A percentile compares a stretch with the other conserved stretches of the same genome.
phyloP scores from a whole-genome alignment of 139 green algal species.

The Chlorella sp. region DNA sequence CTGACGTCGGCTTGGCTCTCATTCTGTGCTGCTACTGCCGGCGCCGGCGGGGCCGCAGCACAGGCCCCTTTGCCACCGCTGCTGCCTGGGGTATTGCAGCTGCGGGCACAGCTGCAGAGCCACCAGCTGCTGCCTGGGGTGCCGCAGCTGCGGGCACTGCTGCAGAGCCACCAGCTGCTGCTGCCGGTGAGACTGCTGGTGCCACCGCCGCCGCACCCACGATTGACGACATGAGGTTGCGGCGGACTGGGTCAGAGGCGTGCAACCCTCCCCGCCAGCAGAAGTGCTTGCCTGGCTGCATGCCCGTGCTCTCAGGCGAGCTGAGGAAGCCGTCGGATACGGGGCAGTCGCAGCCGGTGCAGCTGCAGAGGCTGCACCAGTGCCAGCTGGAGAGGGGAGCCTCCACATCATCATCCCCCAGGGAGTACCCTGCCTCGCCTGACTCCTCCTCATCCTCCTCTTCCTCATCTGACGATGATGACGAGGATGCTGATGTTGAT shows the following conservation, averaged over 20 bases:
- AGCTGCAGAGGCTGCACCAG: neutral
- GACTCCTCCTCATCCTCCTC: neutral
- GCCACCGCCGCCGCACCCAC: neutral
- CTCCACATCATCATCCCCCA: neutral
- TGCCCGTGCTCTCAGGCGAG: neutral
- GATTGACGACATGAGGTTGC: neutral
- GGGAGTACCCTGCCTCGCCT: neutral
- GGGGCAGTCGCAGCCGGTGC: neutral
- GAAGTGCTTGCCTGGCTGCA: slow-evolving; percentile 36
- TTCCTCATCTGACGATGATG: too few relatives aligned
- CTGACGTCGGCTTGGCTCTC: neutral
- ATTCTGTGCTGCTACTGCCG: neutral
- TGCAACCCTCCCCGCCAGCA: slow-evolving; percentile 8
- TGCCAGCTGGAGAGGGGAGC: neutral
- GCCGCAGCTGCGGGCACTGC: neutral
- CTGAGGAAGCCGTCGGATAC: neutral
- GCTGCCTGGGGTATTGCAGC: neutral
- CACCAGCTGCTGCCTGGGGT: too few relatives aligned
- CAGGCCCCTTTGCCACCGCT: neutral
- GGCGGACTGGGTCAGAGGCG: neutral
- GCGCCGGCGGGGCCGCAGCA: neutral
- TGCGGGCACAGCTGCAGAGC: neutral
- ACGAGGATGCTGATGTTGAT: neutral
- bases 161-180: neutral
- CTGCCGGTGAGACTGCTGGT: too few relatives aligned